Base-by-base conservation (phyloP, 176 grass and related monocot species). In the Coix lacrymajobi region DNA sequence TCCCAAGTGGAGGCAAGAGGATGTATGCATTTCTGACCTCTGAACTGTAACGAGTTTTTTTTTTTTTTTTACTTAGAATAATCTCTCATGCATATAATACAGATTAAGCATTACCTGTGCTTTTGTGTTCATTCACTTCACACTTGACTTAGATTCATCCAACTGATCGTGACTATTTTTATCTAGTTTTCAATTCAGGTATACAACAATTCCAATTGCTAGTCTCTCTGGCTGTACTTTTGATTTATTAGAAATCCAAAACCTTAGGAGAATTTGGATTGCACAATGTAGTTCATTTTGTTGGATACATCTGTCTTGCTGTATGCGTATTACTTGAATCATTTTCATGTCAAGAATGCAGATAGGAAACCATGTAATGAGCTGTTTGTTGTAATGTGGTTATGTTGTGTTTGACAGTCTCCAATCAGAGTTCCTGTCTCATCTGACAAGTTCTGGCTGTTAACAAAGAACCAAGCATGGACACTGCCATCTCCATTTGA, bases 401-500 rank as follows among this genome's bases (percentile, higher is more conserved):
- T 68, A 72, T 26, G 48, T 37, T 82, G 30, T 87, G 62, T 85
- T 81, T 75, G 43, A 17, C 83, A 98, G 92, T 87, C 93, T 34
- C 96, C 91, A 34, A 89, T 98, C 46, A 87, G 85, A 81, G 85
- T 92, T 71, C 87, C 96, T 45, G 89, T 93, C 12, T 88, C 96
- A 73, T 91, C 89, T 70, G 93, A 98, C 72, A 93, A 92, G 64
- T 98, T 98, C 80, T 98, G 82, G 88, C 72, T 95, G 61, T 77
- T 98, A 54, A 98, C 96, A 29, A 91, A 86, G 74, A 98, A 84
- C 71, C 85, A 58, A 81, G 87, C 91, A 45, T 77, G 90, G 88
- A 33, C 91, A 85, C 91, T 98, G 83, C 96, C 89, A 78, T 95
- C 93, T 79, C 96, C 93, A 44, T 95, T 93, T 62, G 83, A 98